These are phyloP conservation scores for Kalmanozyma brasiliensis DNA, from an alignment of 1,284 basidiomycete genomes.

Conservation along the genomic window DNA sequence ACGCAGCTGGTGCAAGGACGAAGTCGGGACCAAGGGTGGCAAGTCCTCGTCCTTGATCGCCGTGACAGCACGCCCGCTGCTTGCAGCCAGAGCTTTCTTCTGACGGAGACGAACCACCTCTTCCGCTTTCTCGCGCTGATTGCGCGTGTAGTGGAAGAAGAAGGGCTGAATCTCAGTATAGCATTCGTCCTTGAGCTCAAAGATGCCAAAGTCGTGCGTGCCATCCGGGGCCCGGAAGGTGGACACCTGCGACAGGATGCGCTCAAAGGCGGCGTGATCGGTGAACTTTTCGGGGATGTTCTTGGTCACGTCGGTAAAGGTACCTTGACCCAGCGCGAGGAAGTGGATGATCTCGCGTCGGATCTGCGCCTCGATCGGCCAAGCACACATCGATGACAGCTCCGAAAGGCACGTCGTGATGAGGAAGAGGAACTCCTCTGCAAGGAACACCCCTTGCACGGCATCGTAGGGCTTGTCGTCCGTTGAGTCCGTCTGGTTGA, in stretches of 20 bases:
- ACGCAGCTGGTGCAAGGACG: constrained; percentile 34
- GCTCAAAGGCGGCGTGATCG: constrained; percentile 86
- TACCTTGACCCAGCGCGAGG: constrained; percentile 85
- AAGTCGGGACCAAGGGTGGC: constrained; percentile 19
- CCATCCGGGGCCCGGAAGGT: constrained; percentile 84
- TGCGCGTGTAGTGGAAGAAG: constrained; percentile 94
- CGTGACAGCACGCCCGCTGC: constrained; percentile 20
- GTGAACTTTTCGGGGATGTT: constrained; percentile 88
- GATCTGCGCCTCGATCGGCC: constrained; percentile 77
- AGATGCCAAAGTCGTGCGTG: constrained; percentile 81
- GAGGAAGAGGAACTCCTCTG: constrained; percentile 90
- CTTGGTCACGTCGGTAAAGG: constrained; percentile 91
- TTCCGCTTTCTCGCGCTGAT: constrained; percentile 94
- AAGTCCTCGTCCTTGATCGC: constrained; percentile 47
- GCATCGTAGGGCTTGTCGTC: constrained; percentile 73
- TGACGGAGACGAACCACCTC: constrained; percentile 72
- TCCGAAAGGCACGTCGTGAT: constrained; percentile 89
- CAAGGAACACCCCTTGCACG: constrained; percentile 81
- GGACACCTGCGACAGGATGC: constrained; percentile 81
- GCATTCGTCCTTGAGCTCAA: constrained; percentile 84
- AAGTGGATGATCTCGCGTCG: constrained; percentile 89
- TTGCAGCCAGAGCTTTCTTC: constrained; percentile 37
- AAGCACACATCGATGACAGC: constrained; percentile 78
- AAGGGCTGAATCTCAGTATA: constrained; percentile 93
- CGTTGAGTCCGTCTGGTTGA: constrained; percentile 71